Base-by-base conservation (phyloP, 2,329 filamentous ascomycete genomes). In the Curvularia eragrostidis region DNA sequence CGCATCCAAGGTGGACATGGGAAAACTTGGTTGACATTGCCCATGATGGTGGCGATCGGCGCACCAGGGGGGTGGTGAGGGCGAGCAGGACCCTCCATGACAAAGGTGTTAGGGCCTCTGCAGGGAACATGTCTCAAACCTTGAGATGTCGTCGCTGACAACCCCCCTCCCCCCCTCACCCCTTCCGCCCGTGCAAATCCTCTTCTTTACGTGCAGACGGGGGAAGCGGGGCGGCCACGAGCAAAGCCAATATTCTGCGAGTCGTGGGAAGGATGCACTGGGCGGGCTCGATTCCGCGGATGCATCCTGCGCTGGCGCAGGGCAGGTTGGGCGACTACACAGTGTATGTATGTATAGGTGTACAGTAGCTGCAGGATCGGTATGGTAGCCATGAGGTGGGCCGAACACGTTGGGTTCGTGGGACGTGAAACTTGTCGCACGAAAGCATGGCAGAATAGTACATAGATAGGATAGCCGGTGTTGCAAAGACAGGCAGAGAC, bases 11-110 rank as follows among this genome's bases (percentile, higher is more conserved):
- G 39, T 55, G 46, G 55, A 56, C 48, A 52, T 24, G 52, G 54
- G 18, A 7, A 56, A 56, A 59, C 61, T 59, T 60, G 56, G 47
- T 60, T 46, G 26, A 63, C 48, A 54, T 60, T 49, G 53, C 54
- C 59, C 54, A 59, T 62, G 62, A 64, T 70, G 69, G 58, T 68
- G 67, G 65, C 73, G 68, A 70, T 68, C 70, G 63, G 61, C 55
- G 46, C 39, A 47, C 63, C 65, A 63, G 70, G 58, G 59, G 47
- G 42, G 53, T 43, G 41, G 38, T 21, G 7, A 48, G 44, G 41
- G 44, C 34, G 43, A 32, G 55, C 50, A 36, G 47, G 53, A 36
- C 55, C 24, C 54, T 50, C 36, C 26, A 56, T 56, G 53, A 44
- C 43, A 24, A 51, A 53, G 54, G 15, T 38, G 47, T 48, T 53